A percentile compares a stretch with the other conserved stretches of the same genome.
Evolutionary conservation across 2,329 filamentous ascomycete species (phyloP).

Genomic region (Rosellinia necatrix): DNA sequence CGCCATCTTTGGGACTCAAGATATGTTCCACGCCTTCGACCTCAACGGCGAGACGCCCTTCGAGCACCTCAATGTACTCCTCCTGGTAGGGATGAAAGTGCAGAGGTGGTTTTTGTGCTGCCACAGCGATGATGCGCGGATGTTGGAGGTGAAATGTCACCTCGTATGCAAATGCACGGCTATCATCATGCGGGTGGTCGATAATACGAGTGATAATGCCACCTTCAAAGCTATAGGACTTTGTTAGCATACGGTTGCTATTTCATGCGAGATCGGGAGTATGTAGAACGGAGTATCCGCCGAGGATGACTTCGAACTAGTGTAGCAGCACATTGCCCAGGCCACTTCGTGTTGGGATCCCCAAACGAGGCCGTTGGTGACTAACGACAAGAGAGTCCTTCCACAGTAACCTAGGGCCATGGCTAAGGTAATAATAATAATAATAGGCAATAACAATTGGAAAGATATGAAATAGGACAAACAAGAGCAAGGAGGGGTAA

Average conservation of each 20-base stretch:
- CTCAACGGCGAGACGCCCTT: slow-evolving; percentile 38
- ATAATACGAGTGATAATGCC: slow-evolving; percentile 35
- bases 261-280: neutral
- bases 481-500: neutral
- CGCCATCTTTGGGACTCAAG: slow-evolving; percentile 31
- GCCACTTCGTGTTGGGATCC: neutral
- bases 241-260: slow-evolving; percentile 1
- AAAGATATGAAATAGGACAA: neutral
- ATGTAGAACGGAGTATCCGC: neutral
- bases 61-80: slow-evolving; percentile 40
- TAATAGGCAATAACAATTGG: neutral
- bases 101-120: slow-evolving; percentile 38
- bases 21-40: slow-evolving; percentile 36
- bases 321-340: neutral
- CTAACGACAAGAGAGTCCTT: neutral
- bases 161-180: slow-evolving; percentile 36
- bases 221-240: slow-evolving; percentile 33
- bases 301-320: neutral
- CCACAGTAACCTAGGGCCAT: neutral
- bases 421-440: neutral
- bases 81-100: slow-evolving; percentile 43
- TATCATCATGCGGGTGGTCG: slow-evolving; percentile 30
- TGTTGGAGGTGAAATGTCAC: slow-evolving; percentile 36
- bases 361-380: neutral
- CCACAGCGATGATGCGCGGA: slow-evolving; percentile 31